Conservation (phyloP, 2,329 filamentous ascomycete genomes). For the Diaporthe vexans region DNA sequence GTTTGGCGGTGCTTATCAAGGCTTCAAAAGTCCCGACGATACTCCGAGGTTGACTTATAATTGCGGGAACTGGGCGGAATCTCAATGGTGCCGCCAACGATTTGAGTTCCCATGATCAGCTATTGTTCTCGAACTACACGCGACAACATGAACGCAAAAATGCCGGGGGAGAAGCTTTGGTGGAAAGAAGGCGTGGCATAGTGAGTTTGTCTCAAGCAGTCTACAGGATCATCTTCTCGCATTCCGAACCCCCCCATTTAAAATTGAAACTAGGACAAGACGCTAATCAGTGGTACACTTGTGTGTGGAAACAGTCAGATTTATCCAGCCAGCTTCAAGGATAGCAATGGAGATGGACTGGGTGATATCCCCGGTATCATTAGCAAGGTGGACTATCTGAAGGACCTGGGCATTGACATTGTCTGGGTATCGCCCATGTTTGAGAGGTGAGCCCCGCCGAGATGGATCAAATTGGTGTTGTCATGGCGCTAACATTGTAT, state of each 20-base stretch:
- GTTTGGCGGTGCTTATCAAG: neutral
- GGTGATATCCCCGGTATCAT: conserved; percentile 68
- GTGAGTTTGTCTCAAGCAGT: conserved; percentile 24
- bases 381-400: conserved; percentile 65
- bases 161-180: conserved; percentile 37
- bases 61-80: neutral
- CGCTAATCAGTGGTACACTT: neutral
- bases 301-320: conserved; percentile 56
- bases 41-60: neutral
- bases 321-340: conserved; percentile 69
- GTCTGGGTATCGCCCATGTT: conserved; percentile 60
- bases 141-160: neutral
- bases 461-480: neutral
- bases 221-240: neutral
- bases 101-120: neutral
- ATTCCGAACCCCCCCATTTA: no score
- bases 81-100: neutral
- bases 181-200: conserved; percentile 43
- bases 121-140: neutral
- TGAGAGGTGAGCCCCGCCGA: conserved; percentile 18
- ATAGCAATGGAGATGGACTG: conserved; percentile 67
- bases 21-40: neutral
- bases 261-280: neutral
- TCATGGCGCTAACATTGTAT: conserved; percentile 43
- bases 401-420: conserved; percentile 64